Evolutionary conservation across 169 alveolate species (phyloP), one percentile per base, ranked within the genome.

Genomic region (Plasmodium fragile): DNA sequence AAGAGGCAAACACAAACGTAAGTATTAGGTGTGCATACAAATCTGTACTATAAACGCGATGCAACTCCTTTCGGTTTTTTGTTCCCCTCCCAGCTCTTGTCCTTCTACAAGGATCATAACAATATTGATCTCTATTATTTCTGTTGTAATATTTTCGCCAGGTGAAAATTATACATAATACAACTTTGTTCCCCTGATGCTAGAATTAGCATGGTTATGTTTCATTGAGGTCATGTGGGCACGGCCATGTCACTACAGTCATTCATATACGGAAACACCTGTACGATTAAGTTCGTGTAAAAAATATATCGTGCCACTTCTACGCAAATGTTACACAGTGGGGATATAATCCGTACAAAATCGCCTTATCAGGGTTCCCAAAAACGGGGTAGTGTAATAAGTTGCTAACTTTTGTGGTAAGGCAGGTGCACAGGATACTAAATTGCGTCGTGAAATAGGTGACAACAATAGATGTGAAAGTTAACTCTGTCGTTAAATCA

Each of bases 161-260:
- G 32, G 83, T 36, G 8, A 43, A 78, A 78, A 78, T 18, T n/a
- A 8, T 43, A 78, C 18, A 41, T 78, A 78, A 25, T 78, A 78
- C 83, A 78, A 78, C 83, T 78, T 78, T 43, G 11, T 41, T 78
- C 83, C 55, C 32, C 32, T 7, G 25, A 65, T 65, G n/a, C n/a
- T 28, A 65, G n/a, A 65, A 16, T 49, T 49, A 49, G 16, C 25
- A 49, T 49, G 59, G 59, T 49, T 49, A 16, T 49, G 59, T 49
- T 49, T 49, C 59, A 11, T 11, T 49, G 3, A 3, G 59, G 59
- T 16, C 22, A 49, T 16, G 59, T 11, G 25, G 16, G 25, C 59
- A 49, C 25, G 59, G 59, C 2, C 59, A 49, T 49, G 0, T 16
- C 25, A 13, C n/a, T n/a, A n/a, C n/a, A n/a, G n/a, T n/a, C n/a